A percentile compares a stretch with the other conserved stretches of the same genome.
Conservation (phyloP, 331 rosid species). For the Rosa hybrid region DNA sequence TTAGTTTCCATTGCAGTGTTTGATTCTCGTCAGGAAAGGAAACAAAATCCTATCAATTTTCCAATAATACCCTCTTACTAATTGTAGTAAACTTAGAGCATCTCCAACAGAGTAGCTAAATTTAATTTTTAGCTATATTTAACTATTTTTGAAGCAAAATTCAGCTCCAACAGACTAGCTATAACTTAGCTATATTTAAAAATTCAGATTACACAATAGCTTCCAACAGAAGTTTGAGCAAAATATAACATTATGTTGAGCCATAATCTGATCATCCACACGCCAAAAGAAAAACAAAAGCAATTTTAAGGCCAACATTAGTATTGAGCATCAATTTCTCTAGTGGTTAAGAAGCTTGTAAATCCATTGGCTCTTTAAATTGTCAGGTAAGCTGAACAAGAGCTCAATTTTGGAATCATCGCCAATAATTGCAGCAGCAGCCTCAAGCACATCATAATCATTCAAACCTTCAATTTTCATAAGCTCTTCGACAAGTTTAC, state of each 20-base stretch:
- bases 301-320: background rate
- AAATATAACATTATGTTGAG: too few species aligned
- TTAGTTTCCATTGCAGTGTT: too few species aligned
- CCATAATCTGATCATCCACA: background rate
- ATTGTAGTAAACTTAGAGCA: too few species aligned
- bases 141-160: too few species aligned
- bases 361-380: background rate
- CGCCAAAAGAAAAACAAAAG: background rate
- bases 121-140: too few species aligned
- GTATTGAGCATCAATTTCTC: too few species aligned
- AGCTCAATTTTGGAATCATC: constrained; percentile 5
- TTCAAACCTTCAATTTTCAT: background rate
- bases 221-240: background rate
- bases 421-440: background rate
- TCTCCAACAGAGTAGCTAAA: too few species aligned
- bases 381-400: background rate
- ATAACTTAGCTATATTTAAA: too few species aligned
- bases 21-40: too few species aligned
- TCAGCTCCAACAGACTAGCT: too few species aligned
- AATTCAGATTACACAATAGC: background rate
- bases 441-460: background rate
- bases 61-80: too few species aligned
- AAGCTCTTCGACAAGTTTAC: background rate
- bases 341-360: background rate
- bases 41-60: too few species aligned